These are phyloP conservation scores for Paraconiothyrium sp. DNA, from an alignment of 2,329 filamentous ascomycete genomes.

Conservation along the genomic window DNA sequence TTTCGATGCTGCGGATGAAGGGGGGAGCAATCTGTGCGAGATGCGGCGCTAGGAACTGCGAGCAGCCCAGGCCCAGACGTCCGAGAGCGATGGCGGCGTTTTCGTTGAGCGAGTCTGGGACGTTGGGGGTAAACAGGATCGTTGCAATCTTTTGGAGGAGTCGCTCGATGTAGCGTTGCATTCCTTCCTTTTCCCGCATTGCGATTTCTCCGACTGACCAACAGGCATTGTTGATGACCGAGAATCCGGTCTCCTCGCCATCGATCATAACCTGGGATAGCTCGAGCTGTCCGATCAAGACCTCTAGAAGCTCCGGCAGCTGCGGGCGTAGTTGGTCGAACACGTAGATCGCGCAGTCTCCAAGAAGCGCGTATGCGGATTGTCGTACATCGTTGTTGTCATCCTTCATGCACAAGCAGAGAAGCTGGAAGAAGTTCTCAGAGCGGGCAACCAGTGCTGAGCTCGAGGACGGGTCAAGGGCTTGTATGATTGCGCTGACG, in stretches of 20 bases:
- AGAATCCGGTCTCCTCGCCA: conserved; percentile 84
- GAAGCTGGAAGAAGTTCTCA: conserved; percentile 86
- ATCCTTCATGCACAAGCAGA: conserved; percentile 93
- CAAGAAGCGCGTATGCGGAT: conserved; percentile 92
- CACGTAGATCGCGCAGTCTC: conserved; percentile 93
- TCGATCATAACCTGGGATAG: conserved; percentile 74
- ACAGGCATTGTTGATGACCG: conserved; percentile 97
- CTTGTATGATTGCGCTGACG: conserved; percentile 91
- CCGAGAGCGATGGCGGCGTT: conserved; percentile 95
- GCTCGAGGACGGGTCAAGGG: conserved; percentile 77
- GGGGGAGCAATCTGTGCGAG: conserved; percentile 81
- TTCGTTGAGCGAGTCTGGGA: conserved; percentile 87
- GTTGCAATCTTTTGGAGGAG: conserved; percentile 80
- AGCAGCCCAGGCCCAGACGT: conserved; percentile 81
- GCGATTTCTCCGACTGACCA: conserved; percentile 96
- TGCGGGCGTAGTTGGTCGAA: conserved; percentile 81
- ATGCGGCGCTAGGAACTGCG: conserved; percentile 79
- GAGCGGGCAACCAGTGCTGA: conserved; percentile 78
- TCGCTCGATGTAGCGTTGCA: conserved; percentile 79
- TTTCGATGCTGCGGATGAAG: conserved; percentile 83
- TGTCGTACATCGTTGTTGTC: conserved; percentile 91
- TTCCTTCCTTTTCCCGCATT: conserved; percentile 75
- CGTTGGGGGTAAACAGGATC: conserved; percentile 85
- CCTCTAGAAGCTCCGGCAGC: conserved; percentile 77
- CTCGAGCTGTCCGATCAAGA: conserved; percentile 88